Evolutionary conservation across 331 rosid genomes (phyloP), one percentile per base, ranked within the genome.

Genomic region (Phaseolus coccineus): DNA sequence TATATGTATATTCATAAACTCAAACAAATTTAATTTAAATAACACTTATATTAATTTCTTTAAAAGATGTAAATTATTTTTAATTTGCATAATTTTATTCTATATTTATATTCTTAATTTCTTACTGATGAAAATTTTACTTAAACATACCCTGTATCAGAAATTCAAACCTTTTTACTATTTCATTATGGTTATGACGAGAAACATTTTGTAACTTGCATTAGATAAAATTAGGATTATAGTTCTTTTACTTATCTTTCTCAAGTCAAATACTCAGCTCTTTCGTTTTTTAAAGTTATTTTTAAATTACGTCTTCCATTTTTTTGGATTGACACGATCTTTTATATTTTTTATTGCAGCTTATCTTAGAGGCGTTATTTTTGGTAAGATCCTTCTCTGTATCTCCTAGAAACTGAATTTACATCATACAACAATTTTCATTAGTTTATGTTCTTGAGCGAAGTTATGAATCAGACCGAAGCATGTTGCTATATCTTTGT

Each of bases 301-400:
- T 48, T 12, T 39, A n/a, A 16, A 16, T 16, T 33, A 35, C 19
- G 7, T 53, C 2, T 24, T 25, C 3, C 6, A 6, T 22, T 4
- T 22, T 4, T 8, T 37, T 39, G 52, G 22, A 37, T 14, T 55
- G 15, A 64, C 70, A 24, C 30, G 14, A 51, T 28, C 12, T 33
- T 52, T 37, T 14, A 16, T 64, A 37, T 8, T 64, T 35, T 35
- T 37, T 37, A 0, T 71, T 71, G 51, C 79, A 74, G 79, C 70
- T 28, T 74, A 59, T 74, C 70, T 74, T 3, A 74, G n/a, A 74
- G 79, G 79, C 31, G 22, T 74, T 74, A 31, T 74, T 42, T 42
- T 74, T 44, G 79, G 79, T 74, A 59, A 44, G 79, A n/a, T 15
- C 25, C 27, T 31, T 40, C 8, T 57, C n/a, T 40, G 4, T 39